A percentile compares a stretch with the other conserved stretches of the same genome.
phyloP scores from a whole-genome alignment of 768 basidiomycete species.

The Gloeostereum incarnatum region DNA sequence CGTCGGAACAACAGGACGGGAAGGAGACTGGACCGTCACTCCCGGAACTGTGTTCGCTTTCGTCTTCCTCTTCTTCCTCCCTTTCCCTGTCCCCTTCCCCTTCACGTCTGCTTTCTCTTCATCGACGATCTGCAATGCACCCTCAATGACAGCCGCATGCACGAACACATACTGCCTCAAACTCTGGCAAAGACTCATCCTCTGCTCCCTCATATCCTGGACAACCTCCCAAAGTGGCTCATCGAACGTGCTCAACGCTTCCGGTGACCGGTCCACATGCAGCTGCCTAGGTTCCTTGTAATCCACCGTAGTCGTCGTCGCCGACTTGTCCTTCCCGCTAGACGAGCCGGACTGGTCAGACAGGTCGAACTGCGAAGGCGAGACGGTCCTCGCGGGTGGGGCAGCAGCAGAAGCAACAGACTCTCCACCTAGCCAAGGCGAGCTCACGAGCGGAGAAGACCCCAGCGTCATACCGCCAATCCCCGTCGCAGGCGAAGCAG shows the following conservation, averaged over 20 bases:
- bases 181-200: conserved; percentile 96
- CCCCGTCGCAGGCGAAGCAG: too few relatives aligned
- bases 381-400: too few relatives aligned
- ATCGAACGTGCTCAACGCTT: conserved; percentile 48
- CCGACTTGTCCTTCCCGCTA: conserved; percentile 1
- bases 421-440: too few relatives aligned
- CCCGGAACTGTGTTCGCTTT: conserved; percentile 3
- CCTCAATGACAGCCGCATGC: conserved; percentile 78
- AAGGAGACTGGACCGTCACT: conserved; percentile 1
- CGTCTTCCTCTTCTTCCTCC: conserved; percentile 11
- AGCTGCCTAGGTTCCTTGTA: conserved; percentile 57
- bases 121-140: conserved; percentile 67
- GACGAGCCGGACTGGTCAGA: neutral
- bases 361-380: too few relatives aligned
- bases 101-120: conserved; percentile 43
- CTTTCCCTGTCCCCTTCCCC: too few relatives aligned
- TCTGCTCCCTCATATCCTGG: conserved; percentile 91
- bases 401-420: too few relatives aligned
- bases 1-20: conserved; percentile 4
- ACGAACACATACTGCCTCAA: conserved; percentile 92
- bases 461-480: too few relatives aligned
- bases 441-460: too few relatives aligned
- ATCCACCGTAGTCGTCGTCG: conserved; percentile 29
- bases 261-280: conserved; percentile 45
- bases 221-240: conserved; percentile 79